Evolutionary conservation across 73 alveolate genomes (phyloP).

Genomic region (Symbiodinium natans): DNA sequence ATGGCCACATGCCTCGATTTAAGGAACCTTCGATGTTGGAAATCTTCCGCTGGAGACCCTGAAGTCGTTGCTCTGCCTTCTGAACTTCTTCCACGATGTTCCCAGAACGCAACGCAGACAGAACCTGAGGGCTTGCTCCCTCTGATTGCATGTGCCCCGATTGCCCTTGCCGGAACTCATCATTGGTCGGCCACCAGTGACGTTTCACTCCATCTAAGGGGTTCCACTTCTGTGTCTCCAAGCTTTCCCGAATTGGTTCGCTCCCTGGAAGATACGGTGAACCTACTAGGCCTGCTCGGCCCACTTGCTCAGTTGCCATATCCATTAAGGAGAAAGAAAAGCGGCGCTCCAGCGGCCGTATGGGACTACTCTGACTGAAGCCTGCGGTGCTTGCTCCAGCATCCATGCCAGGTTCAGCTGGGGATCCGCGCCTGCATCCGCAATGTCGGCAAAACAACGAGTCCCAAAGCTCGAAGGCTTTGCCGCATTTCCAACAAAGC

Average conservation of each 20-base stretch:
- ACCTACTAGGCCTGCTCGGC: not conserved
- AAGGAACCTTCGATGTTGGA: slow-evolving; percentile 30
- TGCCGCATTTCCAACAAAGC: slow-evolving; percentile 25
- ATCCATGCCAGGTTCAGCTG: not conserved
- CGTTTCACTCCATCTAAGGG: slow-evolving; percentile 59
- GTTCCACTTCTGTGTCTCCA: slow-evolving; percentile 48
- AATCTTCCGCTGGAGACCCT: slow-evolving; percentile 26
- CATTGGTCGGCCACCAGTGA: slow-evolving; percentile 44
- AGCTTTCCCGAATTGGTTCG: slow-evolving; percentile 7
- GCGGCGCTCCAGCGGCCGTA: slow-evolving; percentile 22
- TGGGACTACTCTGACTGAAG: not conserved
- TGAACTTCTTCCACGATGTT: slow-evolving; percentile 2
- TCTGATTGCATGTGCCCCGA: not conserved
- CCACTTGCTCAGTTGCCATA: slow-evolving; percentile 12
- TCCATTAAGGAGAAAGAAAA: slow-evolving; percentile 62
- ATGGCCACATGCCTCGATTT: not conserved
- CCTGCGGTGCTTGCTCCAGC: not conserved
- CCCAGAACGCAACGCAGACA: not conserved
- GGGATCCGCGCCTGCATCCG: slow-evolving; percentile 12
- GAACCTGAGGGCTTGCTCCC: not conserved
- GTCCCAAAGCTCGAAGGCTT: slow-evolving; percentile 31
- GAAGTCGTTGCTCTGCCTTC: slow-evolving; percentile 30
- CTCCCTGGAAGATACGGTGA: slow-evolving; percentile 4
- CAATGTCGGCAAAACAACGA: slow-evolving; percentile 50
- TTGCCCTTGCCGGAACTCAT: not conserved